Percentiles rank a stretch among this genome's conserved stretches.
Conservation (phyloP, 1,139 yeast species). For the Keqinozyma sinolaborantium region DNA sequence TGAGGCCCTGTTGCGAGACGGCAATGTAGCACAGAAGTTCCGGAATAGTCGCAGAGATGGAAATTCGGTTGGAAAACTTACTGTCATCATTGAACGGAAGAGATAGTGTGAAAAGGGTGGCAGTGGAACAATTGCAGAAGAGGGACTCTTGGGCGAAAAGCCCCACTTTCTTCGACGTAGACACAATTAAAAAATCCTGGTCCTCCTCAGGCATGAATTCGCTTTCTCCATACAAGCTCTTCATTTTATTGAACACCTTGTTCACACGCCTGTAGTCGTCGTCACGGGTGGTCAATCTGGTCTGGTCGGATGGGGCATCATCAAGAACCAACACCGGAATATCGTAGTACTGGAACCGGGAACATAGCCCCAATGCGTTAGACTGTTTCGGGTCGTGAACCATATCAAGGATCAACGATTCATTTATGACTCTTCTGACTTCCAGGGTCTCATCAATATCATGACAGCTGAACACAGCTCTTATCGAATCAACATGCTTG, state of each 20-base stretch:
- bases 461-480: conserved; percentile 46
- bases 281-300: conserved; percentile 26
- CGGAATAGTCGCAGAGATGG: conserved; percentile 49
- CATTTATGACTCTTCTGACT: conserved; percentile 23
- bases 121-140: conserved; percentile 49
- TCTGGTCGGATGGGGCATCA: conserved; percentile 7
- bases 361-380: conserved; percentile 45
- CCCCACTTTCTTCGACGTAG: conserved; percentile 42
- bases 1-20: conserved; percentile 58
- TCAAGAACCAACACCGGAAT: conserved; percentile 18
- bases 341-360: conserved; percentile 38
- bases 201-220: background rate
- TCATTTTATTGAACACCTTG: conserved; percentile 10
- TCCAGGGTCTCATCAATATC: conserved; percentile 29
- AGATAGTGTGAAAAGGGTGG: conserved; percentile 35
- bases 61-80: conserved; percentile 48
- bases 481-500: conserved; percentile 44
- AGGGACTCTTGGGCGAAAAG: conserved; percentile 49
- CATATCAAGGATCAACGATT: conserved; percentile 13
- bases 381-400: conserved; percentile 29
- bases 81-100: conserved; percentile 35
- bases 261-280: conserved; percentile 36
- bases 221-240: conserved; percentile 1
- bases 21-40: conserved; percentile 51
- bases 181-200: conserved; percentile 31